phyloP scores from a whole-genome alignment of 129 eudicot genomes.

The Solidago caesia region DNA sequence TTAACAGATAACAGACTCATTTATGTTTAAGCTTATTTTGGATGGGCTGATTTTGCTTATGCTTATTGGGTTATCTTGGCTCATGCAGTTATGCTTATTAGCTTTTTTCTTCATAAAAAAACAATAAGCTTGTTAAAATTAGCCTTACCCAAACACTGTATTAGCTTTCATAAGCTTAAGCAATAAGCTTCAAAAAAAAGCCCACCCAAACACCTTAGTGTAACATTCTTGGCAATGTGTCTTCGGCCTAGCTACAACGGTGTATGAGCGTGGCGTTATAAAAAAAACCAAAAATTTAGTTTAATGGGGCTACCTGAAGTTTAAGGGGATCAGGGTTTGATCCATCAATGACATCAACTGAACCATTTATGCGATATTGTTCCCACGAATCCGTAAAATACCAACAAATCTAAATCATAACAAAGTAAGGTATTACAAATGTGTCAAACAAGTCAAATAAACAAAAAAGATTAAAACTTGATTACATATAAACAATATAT shows the following conservation, averaged over 20 bases:
- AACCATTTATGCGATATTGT: constrained; percentile 80
- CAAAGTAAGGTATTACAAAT: not conserved
- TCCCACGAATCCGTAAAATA: constrained; percentile 92
- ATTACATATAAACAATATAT: not conserved
- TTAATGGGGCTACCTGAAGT: constrained; percentile 52
- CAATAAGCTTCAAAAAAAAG: not conserved
- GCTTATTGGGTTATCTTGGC: too few relatives aligned
- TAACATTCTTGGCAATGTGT: not conserved
- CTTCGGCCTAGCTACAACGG: too few relatives aligned
- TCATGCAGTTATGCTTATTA: too few relatives aligned
- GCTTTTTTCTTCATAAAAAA: too few relatives aligned
- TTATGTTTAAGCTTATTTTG: too few relatives aligned
- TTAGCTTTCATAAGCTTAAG: too few relatives aligned
- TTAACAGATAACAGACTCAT: too few relatives aligned
- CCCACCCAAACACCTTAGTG: not conserved
- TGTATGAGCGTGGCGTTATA: too few relatives aligned
- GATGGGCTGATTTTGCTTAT: too few relatives aligned
- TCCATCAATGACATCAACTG: constrained; percentile 75
- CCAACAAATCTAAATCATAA: constrained; percentile 78
- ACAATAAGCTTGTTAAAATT: too few relatives aligned
- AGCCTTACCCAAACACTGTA: too few relatives aligned
- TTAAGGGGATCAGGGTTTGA: constrained; percentile 68
- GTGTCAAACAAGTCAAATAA: not conserved
- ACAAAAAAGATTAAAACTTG: not conserved
- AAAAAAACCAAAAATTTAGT: too few relatives aligned